phyloP scores from a whole-genome alignment of 1,284 basidiomycete species.

The Fomitopsis schrenkii region DNA sequence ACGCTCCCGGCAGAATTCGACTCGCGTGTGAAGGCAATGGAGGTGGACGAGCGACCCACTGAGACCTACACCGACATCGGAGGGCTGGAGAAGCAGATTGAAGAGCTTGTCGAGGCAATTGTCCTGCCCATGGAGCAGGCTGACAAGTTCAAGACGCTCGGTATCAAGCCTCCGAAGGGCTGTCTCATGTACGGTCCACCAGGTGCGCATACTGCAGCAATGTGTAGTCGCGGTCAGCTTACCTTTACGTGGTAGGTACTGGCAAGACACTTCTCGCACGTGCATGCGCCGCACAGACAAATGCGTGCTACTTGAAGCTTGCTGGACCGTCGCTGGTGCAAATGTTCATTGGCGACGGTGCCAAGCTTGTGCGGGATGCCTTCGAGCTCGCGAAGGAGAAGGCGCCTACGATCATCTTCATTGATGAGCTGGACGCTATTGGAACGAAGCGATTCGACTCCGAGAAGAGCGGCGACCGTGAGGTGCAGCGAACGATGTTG shows the following conservation, averaged over 20 bases:
- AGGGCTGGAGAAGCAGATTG: slow-evolving; percentile 80
- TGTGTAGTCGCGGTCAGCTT: not conserved
- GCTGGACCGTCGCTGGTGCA: slow-evolving; percentile 77
- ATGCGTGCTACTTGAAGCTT: slow-evolving; percentile 78
- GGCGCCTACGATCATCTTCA: slow-evolving; percentile 78
- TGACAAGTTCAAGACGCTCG: slow-evolving; percentile 77
- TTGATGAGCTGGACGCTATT: slow-evolving; percentile 79
- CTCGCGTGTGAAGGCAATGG: slow-evolving; percentile 87
- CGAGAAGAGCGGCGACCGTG: slow-evolving; percentile 75
- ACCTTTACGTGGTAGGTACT: slow-evolving; percentile 43
- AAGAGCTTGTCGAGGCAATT: slow-evolving; percentile 78
- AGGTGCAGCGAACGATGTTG: slow-evolving; percentile 80
- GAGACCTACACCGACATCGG: slow-evolving; percentile 81
- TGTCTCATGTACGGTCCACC: slow-evolving; percentile 80
- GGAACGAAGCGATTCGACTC: slow-evolving; percentile 82
- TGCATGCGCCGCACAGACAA: slow-evolving; percentile 80
- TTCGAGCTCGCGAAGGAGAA: slow-evolving; percentile 79
- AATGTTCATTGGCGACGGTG: slow-evolving; percentile 84
- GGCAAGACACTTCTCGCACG: slow-evolving; percentile 78
- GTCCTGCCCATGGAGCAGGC: slow-evolving; percentile 81
- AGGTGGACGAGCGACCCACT: slow-evolving; percentile 82
- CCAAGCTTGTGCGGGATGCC: slow-evolving; percentile 75
- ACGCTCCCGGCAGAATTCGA: slow-evolving; percentile 79
- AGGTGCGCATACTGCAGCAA: slow-evolving; percentile 34
- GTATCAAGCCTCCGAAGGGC: slow-evolving; percentile 80